phyloP scores from a whole-genome alignment of 148 eudicot genomes.

The Cornus suecica region DNA sequence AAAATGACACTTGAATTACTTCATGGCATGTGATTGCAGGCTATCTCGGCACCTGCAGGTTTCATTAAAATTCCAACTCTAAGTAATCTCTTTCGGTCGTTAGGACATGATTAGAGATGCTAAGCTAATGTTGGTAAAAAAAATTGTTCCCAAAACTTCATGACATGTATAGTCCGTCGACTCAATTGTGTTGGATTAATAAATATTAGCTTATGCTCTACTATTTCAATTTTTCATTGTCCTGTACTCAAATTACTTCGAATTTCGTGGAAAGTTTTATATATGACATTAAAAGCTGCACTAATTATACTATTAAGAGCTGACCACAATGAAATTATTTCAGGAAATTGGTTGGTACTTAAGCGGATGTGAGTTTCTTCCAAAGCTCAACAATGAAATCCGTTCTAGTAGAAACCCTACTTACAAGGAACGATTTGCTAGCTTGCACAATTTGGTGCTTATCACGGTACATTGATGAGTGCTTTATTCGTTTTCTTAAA shows the following conservation, averaged over 20 bases:
- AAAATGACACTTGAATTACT: neutral
- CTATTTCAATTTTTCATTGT: too few species aligned
- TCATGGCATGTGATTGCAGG: conserved; percentile 24
- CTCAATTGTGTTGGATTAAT: too few species aligned
- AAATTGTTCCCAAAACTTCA: too few species aligned
- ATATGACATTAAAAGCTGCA: neutral
- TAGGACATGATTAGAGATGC: too few species aligned
- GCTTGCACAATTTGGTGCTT: conserved; percentile 49
- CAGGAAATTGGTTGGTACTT: conserved; percentile 34
- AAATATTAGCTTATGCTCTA: too few species aligned
- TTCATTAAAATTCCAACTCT: conserved; percentile 45
- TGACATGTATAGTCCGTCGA: too few species aligned
- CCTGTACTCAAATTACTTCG: neutral
- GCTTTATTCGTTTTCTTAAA: neutral
- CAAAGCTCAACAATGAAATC: conserved; percentile 47
- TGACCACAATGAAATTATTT: neutral
- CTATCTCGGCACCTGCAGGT: conserved; percentile 42
- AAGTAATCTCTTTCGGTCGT: conserved; percentile 9
- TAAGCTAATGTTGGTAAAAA: too few species aligned
- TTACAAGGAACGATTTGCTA: conserved; percentile 47
- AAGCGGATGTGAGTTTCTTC: too few species aligned
- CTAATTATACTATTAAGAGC: neutral
- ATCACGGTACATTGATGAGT: conserved; percentile 49
- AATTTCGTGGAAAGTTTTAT: neutral
- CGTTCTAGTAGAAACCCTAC: conserved; percentile 29